Conservation (phyloP, 2,329 filamentous ascomycete genomes). For the Tolypocladium cylindrosporum region DNA sequence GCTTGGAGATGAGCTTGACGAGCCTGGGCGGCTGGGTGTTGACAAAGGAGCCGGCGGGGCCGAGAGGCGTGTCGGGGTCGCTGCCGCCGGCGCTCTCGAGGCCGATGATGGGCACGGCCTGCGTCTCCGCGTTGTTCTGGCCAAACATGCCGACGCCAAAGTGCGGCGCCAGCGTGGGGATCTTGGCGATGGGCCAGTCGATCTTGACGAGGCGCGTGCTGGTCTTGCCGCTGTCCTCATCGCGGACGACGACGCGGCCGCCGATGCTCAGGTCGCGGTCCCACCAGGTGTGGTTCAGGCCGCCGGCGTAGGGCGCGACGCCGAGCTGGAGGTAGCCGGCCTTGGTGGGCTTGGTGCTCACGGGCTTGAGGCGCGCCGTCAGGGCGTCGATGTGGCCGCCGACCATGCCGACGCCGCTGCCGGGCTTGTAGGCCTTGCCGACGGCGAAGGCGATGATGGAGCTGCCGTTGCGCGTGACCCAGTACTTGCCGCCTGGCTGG, state of each 20-base stretch:
- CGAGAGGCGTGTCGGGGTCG: conserved; percentile 33
- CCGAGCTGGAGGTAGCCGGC: conserved; percentile 83
- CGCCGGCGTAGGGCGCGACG: conserved; percentile 87
- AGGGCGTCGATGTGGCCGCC: conserved; percentile 90
- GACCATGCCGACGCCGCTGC: conserved; percentile 80
- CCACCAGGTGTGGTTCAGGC: conserved; percentile 87
- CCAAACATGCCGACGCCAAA: conserved; percentile 71
- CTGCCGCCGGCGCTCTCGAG: conserved; percentile 59
- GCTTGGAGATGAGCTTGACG: conserved; percentile 68
- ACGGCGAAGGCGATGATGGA: conserved; percentile 78
- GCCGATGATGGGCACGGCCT: conserved; percentile 90
- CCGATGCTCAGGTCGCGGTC: conserved; percentile 88
- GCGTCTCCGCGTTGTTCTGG: conserved; percentile 72
- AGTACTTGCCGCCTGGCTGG: conserved; percentile 79
- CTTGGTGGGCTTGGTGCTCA: conserved; percentile 74
- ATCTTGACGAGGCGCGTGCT: conserved; percentile 76
- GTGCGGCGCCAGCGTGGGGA: conserved; percentile 87
- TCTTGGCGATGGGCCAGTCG: conserved; percentile 86
- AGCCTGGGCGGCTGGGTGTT: conserved; percentile 77
- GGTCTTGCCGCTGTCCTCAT: conserved; percentile 64
- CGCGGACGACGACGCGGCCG: conserved; percentile 76
- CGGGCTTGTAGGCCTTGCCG: conserved; percentile 69
- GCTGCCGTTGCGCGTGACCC: conserved; percentile 73
- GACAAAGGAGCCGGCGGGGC: conserved; percentile 61
- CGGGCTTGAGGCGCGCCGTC: conserved; percentile 83